These are phyloP conservation scores for Brassica napus DNA, from an alignment of 345 rosid species.

Conservation along the genomic window Da-Ae NC_063452.1:16484501-16485000, in stretches of 20 bases:
- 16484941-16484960: background rate
- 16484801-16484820: too few species aligned
- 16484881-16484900: too few species aligned
- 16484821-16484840: too few species aligned
- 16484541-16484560: background rate
- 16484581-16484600: background rate
- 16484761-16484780: too few species aligned
- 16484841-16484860: too few species aligned
- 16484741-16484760: too few species aligned
- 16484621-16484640: background rate
- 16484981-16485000: background rate
- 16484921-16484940: background rate
- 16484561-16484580: background rate
- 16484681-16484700: too few species aligned
- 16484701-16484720: too few species aligned
- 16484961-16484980: background rate
- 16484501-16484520: background rate
- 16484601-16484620: background rate
- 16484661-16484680: background rate
- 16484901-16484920: background rate
- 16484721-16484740: too few species aligned
- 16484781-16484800: too few species aligned
- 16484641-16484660: too few species aligned
- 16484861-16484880: too few species aligned
- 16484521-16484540: background rate